Evolutionary conservation across 2,329 filamentous ascomycete species (phyloP).

Genomic region (Aspergillus pseudoglaucus): DNA sequence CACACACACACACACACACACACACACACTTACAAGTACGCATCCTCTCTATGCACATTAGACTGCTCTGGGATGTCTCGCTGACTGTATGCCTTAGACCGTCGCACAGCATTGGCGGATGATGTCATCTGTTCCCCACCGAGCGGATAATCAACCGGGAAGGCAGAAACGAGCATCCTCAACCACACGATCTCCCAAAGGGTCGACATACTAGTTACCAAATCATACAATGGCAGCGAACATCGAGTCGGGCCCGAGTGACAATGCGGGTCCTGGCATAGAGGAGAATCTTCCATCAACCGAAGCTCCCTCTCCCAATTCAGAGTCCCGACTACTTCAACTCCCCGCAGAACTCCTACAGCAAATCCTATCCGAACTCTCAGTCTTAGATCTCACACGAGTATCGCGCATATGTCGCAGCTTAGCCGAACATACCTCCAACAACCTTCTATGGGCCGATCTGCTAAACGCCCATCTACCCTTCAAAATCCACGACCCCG

Average conservation of each 20-base stretch:
- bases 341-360: conserved; percentile 72
- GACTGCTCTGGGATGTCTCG: neutral
- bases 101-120: neutral
- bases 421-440: conserved; percentile 53
- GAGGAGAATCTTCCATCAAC: neutral
- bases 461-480: conserved; percentile 65
- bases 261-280: neutral
- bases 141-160: neutral
- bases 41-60: too few species aligned
- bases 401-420: conserved; percentile 56
- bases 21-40: too few species aligned
- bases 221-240: neutral
- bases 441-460: conserved; percentile 66
- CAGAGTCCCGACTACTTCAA: conserved; percentile 20
- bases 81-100: neutral
- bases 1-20: too few species aligned
- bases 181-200: neutral
- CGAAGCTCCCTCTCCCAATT: neutral
- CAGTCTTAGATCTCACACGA: conserved; percentile 56
- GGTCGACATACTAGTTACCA: too few species aligned
- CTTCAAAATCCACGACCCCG: conserved; percentile 47
- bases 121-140: neutral
- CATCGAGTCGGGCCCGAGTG: neutral
- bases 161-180: neutral
- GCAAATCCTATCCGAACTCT: conserved; percentile 61